Conservation (phyloP, 495 filamentous ascomycete species). For the Copromyces sp. region DNA sequence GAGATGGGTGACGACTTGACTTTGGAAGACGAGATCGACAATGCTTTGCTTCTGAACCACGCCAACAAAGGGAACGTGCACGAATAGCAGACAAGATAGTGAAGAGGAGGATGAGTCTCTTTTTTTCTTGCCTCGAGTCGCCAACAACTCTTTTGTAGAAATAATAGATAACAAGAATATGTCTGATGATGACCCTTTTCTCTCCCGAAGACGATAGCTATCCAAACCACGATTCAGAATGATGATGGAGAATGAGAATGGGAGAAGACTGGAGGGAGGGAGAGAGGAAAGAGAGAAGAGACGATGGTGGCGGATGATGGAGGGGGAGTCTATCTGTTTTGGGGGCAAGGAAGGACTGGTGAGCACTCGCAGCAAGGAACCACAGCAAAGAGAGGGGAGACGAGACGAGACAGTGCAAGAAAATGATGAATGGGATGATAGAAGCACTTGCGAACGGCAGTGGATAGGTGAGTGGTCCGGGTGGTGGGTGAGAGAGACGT, state of each 20-base stretch:
- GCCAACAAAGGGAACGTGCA: background rate
- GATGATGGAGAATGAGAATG: background rate
- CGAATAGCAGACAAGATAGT: slow-evolving; percentile 1
- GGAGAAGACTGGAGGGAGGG: background rate
- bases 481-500: background rate
- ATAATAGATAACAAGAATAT: background rate
- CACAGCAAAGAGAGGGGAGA: background rate
- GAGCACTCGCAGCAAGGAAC: background rate
- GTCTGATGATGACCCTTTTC: background rate
- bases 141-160: background rate
- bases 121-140: background rate
- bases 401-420: background rate
- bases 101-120: slow-evolving; percentile 1
- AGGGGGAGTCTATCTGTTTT: background rate
- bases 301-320: slow-evolving; percentile 6
- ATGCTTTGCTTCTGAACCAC: background rate
- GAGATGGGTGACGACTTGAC: background rate
- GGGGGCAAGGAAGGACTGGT: background rate
- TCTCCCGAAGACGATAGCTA: background rate
- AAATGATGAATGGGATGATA: background rate
- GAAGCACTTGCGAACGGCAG: background rate
- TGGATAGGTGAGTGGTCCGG: background rate
- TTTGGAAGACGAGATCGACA: background rate
- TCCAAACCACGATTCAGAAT: background rate
- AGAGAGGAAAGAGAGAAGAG: slow-evolving; percentile 1